Conservation (phyloP, 75 land plant species). For the Ceratopteris richardii region DNA sequence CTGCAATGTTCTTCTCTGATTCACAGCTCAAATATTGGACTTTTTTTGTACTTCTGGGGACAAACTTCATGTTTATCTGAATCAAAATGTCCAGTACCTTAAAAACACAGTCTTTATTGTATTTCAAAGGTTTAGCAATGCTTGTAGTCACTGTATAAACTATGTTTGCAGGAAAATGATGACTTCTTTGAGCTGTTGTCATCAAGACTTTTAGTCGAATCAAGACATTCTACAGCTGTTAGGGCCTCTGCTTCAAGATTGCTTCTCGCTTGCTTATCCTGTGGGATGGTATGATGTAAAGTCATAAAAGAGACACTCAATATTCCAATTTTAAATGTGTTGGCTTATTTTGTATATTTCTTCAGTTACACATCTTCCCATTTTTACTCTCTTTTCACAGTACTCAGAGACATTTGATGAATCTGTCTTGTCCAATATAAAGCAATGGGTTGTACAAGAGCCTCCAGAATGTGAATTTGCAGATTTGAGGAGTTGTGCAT, state of each 20-base stretch:
- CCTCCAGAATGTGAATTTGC: constrained; percentile 19
- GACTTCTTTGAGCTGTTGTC: constrained; percentile 89
- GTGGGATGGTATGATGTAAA: constrained; percentile 52
- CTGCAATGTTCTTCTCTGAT: too few relatives aligned
- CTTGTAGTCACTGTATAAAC: too few relatives aligned
- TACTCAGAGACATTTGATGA: constrained; percentile 89
- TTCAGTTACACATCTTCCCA: background rate
- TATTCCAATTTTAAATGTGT: too few relatives aligned
- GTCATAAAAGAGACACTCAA: background rate
- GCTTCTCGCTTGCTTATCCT: constrained; percentile 60
- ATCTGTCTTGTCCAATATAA: constrained; percentile 55
- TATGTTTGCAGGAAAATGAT: constrained; percentile 74
- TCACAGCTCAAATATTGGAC: too few relatives aligned
- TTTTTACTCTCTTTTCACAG: constrained; percentile 34
- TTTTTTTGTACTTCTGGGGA: too few relatives aligned
- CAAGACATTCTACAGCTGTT: constrained; percentile 48
- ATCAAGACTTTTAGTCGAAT: constrained; percentile 54
- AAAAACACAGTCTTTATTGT: too few relatives aligned
- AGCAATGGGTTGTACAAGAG: constrained; percentile 73
- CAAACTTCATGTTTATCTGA: too few relatives aligned
- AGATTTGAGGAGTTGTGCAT: constrained; percentile 11
- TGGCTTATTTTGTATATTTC: constrained; percentile 4
- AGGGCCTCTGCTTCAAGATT: constrained; percentile 81
- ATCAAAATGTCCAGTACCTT: too few relatives aligned
- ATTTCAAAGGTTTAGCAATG: too few relatives aligned